A percentile compares a stretch with the other conserved stretches of the same genome.
Evolutionary conservation across 108 stramenopile species (phyloP).

Genomic region (Aurantiochytrium sp.): DNA sequence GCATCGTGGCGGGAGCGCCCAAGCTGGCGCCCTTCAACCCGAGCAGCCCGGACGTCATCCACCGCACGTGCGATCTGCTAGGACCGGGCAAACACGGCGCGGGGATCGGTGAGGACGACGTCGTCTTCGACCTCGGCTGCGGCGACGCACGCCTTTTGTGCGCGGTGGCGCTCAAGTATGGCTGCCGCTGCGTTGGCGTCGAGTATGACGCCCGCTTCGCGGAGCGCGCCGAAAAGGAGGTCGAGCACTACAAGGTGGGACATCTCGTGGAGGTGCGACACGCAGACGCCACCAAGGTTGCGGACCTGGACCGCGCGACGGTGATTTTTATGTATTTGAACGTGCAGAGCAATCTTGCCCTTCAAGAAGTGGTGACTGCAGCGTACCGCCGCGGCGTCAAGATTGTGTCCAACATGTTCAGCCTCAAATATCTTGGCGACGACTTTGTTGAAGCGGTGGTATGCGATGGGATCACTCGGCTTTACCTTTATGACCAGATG

Average conservation of each 20-base stretch:
- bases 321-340: conserved; percentile 8
- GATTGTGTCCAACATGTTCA: conserved; percentile 8
- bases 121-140: neutral
- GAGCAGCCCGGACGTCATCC: neutral
- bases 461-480: neutral
- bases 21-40: neutral
- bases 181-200: neutral
- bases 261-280: neutral
- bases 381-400: neutral
- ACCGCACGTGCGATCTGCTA: neutral
- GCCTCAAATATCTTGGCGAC: neutral
- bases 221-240: neutral
- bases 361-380: neutral
- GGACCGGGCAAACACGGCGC: neutral
- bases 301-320: neutral
- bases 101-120: neutral
- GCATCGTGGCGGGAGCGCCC: neutral
- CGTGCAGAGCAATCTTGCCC: neutral
- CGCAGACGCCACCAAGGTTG: neutral
- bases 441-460: neutral
- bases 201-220: neutral
- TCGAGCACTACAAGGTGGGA: neutral
- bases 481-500: neutral
- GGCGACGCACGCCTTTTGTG: neutral
- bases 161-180: neutral